Evolutionary conservation across 495 filamentous ascomycete species (phyloP).

Genomic region (Aspergillus mulundensis): DNA sequence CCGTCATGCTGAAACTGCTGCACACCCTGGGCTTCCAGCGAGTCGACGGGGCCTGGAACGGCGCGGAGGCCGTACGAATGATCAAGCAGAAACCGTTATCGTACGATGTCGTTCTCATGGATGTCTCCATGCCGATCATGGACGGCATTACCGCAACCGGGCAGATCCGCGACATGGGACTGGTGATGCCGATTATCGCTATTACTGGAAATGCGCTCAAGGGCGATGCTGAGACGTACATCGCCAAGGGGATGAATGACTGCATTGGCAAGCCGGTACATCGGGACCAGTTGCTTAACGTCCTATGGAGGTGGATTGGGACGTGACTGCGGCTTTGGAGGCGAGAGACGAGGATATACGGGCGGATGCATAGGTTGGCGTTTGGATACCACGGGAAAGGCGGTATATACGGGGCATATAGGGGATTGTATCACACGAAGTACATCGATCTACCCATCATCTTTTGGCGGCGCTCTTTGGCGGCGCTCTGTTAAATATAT

Average conservation of each 20-base stretch:
- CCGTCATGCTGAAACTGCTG: constrained; percentile 57
- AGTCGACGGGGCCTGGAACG: constrained; percentile 52
- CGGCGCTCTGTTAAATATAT: too few species aligned
- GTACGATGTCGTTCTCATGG: constrained; percentile 55
- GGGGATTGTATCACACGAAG: neutral
- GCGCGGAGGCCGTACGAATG: constrained; percentile 52
- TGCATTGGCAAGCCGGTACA: constrained; percentile 61
- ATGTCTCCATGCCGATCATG: constrained; percentile 73
- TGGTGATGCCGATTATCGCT: constrained; percentile 56
- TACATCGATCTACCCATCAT: neutral
- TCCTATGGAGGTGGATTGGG: constrained; percentile 35
- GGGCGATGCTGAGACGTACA: constrained; percentile 54
- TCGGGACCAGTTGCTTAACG: constrained; percentile 34
- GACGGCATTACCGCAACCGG: constrained; percentile 62
- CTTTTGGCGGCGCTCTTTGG: neutral
- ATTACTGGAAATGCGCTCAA: constrained; percentile 62
- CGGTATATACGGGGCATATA: neutral
- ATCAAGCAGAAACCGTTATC: constrained; percentile 45
- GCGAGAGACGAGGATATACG: neutral
- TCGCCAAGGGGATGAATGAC: constrained; percentile 59
- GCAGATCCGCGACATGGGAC: constrained; percentile 52
- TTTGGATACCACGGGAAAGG: neutral
- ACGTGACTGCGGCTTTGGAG: neutral
- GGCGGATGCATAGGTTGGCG: neutral
- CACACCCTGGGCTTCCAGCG: constrained; percentile 50